These are phyloP conservation scores for Hypoxylon sp. DNA, from an alignment of 2,329 filamentous ascomycete genomes.

Conservation along the genomic window DNA sequence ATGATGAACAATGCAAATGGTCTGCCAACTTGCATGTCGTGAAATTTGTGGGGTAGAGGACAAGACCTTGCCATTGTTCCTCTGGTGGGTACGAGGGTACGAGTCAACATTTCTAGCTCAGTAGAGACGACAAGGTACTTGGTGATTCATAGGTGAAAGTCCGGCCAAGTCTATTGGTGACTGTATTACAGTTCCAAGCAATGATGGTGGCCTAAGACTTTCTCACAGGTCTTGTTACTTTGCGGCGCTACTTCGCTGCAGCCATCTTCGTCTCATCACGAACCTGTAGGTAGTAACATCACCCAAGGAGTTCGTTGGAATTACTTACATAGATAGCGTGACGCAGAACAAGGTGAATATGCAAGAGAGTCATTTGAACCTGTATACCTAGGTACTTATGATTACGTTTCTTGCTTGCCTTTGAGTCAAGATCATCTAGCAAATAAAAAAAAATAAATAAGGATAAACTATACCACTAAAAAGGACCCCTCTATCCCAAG, in stretches of 20 bases:
- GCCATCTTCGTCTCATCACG: neutral
- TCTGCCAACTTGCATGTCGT: conserved; percentile 7
- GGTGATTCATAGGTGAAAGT: neutral
- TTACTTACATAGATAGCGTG: neutral
- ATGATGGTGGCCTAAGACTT: neutral
- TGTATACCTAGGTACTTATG: too few species aligned
- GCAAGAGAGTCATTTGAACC: neutral
- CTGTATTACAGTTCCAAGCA: neutral
- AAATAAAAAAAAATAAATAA: neutral
- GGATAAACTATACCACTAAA: neutral
- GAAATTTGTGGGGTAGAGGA: conserved; percentile 12
- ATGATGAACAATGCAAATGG: conserved; percentile 17
- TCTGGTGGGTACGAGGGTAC: neutral
- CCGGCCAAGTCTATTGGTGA: neutral
- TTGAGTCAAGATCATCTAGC: conserved; percentile 1
- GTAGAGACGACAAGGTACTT: neutral
- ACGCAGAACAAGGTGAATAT: neutral
- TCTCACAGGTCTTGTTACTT: neutral
- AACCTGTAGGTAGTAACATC: neutral
- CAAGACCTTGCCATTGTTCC: neutral
- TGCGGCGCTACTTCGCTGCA: neutral
- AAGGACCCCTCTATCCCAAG: conserved; percentile 3
- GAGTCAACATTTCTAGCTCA: neutral
- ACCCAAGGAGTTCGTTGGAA: neutral
- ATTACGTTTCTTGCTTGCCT: too few species aligned